These are phyloP conservation scores for Thermochaetoides dissita DNA, from an alignment of 2,329 filamentous ascomycete species.

Conservation along the genomic window DNA sequence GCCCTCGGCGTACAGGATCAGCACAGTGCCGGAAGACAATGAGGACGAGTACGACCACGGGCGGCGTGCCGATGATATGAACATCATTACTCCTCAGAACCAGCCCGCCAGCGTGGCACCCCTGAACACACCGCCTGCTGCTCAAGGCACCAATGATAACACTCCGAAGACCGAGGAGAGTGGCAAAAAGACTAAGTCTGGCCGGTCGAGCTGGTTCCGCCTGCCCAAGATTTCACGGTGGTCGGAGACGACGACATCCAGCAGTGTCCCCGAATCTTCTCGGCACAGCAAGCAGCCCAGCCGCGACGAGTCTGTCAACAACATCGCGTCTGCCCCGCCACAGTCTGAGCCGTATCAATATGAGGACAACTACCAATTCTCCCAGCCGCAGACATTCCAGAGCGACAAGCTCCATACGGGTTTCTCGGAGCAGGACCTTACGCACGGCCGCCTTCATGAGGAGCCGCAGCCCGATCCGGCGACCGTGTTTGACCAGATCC, in stretches of 20 bases:
- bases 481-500: slow-evolving; percentile 17
- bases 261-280: slow-evolving; percentile 66
- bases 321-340: slow-evolving; percentile 12
- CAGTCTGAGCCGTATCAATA: slow-evolving; percentile 40
- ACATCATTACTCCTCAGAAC: slow-evolving; percentile 48
- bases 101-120: slow-evolving; percentile 40
- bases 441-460: slow-evolving; percentile 9
- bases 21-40: slow-evolving; percentile 73
- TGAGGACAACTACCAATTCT: slow-evolving; percentile 40
- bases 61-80: slow-evolving; percentile 27
- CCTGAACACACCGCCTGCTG: slow-evolving; percentile 45
- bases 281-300: slow-evolving; percentile 47
- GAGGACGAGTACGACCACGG: slow-evolving; percentile 53
- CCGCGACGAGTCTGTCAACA: slow-evolving; percentile 38
- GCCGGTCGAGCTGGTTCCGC: slow-evolving; percentile 57
- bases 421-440: slow-evolving; percentile 39
- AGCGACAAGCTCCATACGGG: slow-evolving; percentile 44
- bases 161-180: slow-evolving; percentile 63
- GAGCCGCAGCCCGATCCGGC: slow-evolving; percentile 12
- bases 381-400: slow-evolving; percentile 34
- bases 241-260: slow-evolving; percentile 92
- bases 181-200: slow-evolving; percentile 72
- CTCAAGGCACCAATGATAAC: slow-evolving; percentile 55
- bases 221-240: slow-evolving; percentile 82
- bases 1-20: slow-evolving; percentile 67